phyloP scores from a whole-genome alignment of 768 basidiomycete genomes.

The Tulasnella sp. region DNA sequence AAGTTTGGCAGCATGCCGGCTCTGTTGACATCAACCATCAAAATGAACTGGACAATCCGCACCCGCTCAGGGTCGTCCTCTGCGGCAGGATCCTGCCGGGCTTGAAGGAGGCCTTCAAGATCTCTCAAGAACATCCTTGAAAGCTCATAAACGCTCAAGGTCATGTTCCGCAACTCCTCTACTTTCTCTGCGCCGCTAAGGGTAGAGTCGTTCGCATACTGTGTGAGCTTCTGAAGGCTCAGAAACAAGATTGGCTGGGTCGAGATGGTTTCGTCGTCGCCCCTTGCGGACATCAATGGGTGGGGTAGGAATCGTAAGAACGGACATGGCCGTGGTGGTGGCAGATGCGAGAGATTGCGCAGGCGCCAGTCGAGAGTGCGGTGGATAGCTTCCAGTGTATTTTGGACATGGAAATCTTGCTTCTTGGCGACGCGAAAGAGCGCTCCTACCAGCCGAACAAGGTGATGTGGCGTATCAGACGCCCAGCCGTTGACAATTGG shows the following conservation, averaged over 20 bases:
- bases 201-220: background rate
- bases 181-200: background rate
- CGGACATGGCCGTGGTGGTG: background rate
- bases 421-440: constrained; percentile 11
- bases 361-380: constrained; percentile 4
- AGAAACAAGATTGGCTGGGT: background rate
- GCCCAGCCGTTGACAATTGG: too few species aligned
- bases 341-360: background rate
- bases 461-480: too few species aligned
- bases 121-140: constrained; percentile 10
- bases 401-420: background rate
- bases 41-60: constrained; percentile 16
- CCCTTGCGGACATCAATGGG: background rate
- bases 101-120: background rate
- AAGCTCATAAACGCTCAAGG: constrained; percentile 13
- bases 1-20: constrained; percentile 13
- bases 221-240: background rate
- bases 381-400: constrained; percentile 9
- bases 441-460: background rate
- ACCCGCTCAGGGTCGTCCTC: background rate
- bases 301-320: constrained; percentile 12
- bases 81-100: background rate
- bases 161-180: background rate
- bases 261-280: background rate
- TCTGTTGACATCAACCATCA: constrained; percentile 17